Percentiles rank a stretch among this genome's conserved stretches.
Evolutionary conservation across 169 alveolate genomes (phyloP).

Genomic region (Perkinsus olseni): DNA sequence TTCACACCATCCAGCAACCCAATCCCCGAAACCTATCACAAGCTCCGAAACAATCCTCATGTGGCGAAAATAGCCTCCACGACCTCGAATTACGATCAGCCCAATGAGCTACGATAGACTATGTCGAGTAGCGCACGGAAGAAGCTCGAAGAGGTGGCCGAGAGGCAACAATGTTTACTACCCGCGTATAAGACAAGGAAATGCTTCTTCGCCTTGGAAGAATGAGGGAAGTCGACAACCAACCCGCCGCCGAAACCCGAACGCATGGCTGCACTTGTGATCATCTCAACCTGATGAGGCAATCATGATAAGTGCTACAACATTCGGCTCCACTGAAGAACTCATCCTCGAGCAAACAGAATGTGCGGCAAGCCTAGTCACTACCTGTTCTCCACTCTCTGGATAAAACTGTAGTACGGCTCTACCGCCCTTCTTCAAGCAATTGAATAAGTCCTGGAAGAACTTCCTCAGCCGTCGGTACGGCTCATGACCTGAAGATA

Average conservation of each 20-base stretch:
- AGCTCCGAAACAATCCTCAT: background rate
- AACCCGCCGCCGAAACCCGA: slow-evolving; percentile 86
- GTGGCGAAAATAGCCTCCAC: background rate
- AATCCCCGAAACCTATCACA: too few species aligned
- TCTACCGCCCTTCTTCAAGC: slow-evolving; percentile 72
- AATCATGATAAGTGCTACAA: slow-evolving; percentile 18
- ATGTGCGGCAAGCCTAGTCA: background rate
- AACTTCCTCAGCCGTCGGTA: slow-evolving; percentile 62
- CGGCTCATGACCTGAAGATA: slow-evolving; percentile 54
- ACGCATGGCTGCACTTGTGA: slow-evolving; percentile 74
- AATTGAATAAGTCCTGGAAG: slow-evolving; percentile 68
- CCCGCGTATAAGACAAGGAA: slow-evolving; percentile 4
- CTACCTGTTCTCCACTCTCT: slow-evolving; percentile 49
- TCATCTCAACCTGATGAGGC: slow-evolving; percentile 65
- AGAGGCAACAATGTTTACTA: background rate
- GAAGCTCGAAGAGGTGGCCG: too few species aligned
- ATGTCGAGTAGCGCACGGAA: too few species aligned
- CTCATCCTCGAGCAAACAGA: background rate
- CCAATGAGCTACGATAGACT: too few species aligned
- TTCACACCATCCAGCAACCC: too few species aligned
- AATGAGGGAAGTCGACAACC: slow-evolving; percentile 85
- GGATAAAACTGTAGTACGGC: slow-evolving; percentile 85
- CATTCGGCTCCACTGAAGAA: slow-evolving; percentile 11
- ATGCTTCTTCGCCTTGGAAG: slow-evolving; percentile 83
- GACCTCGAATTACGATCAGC: background rate